Evolutionary conservation across 495 filamentous ascomycete genomes (phyloP).

Genomic region (Halenospora varia): DNA sequence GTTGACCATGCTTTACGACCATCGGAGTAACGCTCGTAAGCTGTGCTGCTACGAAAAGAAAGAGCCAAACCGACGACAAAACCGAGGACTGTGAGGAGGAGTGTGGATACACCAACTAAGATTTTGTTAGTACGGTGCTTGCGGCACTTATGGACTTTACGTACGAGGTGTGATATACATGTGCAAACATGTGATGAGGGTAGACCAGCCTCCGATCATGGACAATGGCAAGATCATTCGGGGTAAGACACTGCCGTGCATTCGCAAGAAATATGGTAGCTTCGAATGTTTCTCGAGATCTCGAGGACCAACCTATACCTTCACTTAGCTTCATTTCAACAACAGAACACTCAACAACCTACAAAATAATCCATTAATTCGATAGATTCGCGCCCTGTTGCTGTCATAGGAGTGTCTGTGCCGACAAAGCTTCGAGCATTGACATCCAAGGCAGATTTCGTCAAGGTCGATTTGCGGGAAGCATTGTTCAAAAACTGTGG

Average conservation of each 20-base stretch:
- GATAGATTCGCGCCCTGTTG: background rate
- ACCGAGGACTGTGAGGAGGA: conserved; percentile 80
- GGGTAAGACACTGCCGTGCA: conserved; percentile 78
- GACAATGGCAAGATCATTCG: conserved; percentile 74
- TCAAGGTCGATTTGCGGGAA: conserved; percentile 7
- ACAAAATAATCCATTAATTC: conserved; percentile 1
- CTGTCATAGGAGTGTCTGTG: background rate
- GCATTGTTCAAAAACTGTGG: background rate
- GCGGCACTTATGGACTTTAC: conserved; percentile 17
- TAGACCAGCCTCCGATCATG: conserved; percentile 66
- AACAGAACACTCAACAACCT: background rate
- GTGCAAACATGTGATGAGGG: conserved; percentile 60
- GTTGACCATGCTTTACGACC: conserved; percentile 75
- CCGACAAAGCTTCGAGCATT: background rate
- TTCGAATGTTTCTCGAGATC: conserved; percentile 74
- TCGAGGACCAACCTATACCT: conserved; percentile 50
- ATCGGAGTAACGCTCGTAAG: conserved; percentile 79
- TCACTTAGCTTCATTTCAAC: background rate
- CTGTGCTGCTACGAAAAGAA: conserved; percentile 79
- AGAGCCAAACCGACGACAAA: conserved; percentile 84
- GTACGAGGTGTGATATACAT: conserved; percentile 45
- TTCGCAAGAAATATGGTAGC: conserved; percentile 73
- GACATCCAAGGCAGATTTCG: background rate
- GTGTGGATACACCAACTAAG: conserved; percentile 55
- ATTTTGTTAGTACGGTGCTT: background rate